A percentile compares a stretch with the other conserved stretches of the same genome.
phyloP scores from a whole-genome alignment of 441 rosid species.

The Pelargonium fulgidum region DNA sequence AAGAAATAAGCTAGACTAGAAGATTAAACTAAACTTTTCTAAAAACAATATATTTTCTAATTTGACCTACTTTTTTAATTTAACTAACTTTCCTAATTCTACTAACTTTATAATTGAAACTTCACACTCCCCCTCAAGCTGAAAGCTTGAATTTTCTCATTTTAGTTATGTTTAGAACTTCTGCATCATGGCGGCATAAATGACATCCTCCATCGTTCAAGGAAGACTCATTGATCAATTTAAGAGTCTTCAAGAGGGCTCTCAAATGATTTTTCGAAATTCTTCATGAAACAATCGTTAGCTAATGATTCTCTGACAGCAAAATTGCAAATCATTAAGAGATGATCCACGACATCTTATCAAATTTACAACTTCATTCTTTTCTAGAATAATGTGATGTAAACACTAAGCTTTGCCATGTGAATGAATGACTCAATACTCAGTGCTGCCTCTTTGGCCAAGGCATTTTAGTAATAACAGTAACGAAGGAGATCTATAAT shows the following conservation, averaged over 20 bases:
- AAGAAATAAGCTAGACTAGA: no score
- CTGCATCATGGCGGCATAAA: slow-evolving; percentile 24
- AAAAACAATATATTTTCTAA: no score
- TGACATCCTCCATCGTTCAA: slow-evolving; percentile 18
- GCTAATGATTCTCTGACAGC: slow-evolving; percentile 83
- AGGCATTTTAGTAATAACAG: no score
- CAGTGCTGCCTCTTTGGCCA: slow-evolving; percentile 14
- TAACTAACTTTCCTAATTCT: no score
- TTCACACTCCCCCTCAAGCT: no score
- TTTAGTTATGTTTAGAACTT: neutral
- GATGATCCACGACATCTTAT: slow-evolving; percentile 53
- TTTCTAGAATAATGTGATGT: slow-evolving; percentile 31
- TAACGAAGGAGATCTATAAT: no score
- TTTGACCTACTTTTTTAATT: no score
- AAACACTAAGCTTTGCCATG: slow-evolving; percentile 8
- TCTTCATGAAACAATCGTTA: slow-evolving; percentile 57
- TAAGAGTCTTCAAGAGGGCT: slow-evolving; percentile 72
- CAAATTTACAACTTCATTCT: slow-evolving; percentile 35
- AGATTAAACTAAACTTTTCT: no score
- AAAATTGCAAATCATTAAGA: slow-evolving; percentile 64
- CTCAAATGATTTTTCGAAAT: slow-evolving; percentile 75
- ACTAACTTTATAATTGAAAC: no score
- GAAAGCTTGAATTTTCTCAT: no score
- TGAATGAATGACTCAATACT: slow-evolving; percentile 11
- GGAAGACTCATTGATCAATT: slow-evolving; percentile 48